Percentiles rank a stretch among this genome's conserved stretches.
Conservation (phyloP, 2,329 filamentous ascomycete species). For the Chrysoporthe austroafricana region DNA sequence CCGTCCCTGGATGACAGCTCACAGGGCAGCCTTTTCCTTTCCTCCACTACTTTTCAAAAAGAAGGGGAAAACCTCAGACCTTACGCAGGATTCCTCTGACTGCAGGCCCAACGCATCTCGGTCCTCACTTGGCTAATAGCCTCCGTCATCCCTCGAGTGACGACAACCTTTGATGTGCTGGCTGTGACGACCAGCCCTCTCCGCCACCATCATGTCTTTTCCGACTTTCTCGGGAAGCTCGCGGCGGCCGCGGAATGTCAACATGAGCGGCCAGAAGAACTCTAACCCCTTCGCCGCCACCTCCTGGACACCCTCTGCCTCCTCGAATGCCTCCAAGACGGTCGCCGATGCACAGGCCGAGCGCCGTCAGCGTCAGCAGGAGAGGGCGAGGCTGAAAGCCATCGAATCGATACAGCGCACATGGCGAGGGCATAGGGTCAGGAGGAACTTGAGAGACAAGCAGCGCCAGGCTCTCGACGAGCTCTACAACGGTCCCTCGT, state of each 20-base stretch:
- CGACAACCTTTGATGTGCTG: conserved; percentile 13
- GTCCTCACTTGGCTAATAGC: neutral
- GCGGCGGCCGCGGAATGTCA: conserved; percentile 86
- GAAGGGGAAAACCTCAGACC: neutral
- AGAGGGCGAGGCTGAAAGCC: conserved; percentile 77
- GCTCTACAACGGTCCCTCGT: conserved; percentile 49
- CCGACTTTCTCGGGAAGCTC: conserved; percentile 88
- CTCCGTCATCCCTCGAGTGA: neutral
- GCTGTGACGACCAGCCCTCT: neutral
- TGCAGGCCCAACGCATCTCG: neutral
- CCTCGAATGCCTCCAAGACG: conserved; percentile 72
- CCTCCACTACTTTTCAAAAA: neutral
- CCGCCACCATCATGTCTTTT: conserved; percentile 66
- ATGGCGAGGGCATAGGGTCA: conserved; percentile 78
- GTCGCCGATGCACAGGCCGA: conserved; percentile 88
- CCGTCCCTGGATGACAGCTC: neutral
- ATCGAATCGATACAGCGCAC: conserved; percentile 73
- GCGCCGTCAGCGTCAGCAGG: conserved; percentile 76
- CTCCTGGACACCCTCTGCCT: conserved; percentile 58
- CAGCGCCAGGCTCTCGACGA: conserved; percentile 68
- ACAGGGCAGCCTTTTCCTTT: neutral
- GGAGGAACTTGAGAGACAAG: conserved; percentile 59
- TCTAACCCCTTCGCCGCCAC: conserved; percentile 77
- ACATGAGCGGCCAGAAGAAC: conserved; percentile 79
- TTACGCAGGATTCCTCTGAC: neutral